Conservation (phyloP, 129 eudicot genomes). For the Solidago caesia region DNA sequence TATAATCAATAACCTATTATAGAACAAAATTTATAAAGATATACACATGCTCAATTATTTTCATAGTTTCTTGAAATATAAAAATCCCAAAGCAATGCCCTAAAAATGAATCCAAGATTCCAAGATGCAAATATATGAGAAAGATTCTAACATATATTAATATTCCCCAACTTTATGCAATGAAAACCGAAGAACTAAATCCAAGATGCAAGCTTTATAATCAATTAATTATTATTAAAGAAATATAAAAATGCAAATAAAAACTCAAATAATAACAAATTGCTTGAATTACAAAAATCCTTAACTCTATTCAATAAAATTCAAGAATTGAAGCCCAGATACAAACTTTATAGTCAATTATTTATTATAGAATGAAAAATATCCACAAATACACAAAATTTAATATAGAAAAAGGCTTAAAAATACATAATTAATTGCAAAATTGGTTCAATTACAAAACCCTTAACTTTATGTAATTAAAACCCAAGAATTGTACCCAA, state of each 20-base stretch:
- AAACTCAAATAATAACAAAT: not conserved
- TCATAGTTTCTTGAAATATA: no score
- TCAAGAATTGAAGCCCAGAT: not conserved
- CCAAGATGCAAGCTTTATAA: not conserved
- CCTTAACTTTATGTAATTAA: not conserved
- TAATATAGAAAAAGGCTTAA: no score
- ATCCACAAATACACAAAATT: no score
- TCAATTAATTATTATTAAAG: not conserved
- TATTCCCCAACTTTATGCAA: not conserved
- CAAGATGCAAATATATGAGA: no score
- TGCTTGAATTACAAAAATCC: not conserved
- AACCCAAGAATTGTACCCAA: not conserved
- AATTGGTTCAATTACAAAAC: constrained; percentile 21
- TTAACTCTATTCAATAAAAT: not conserved
- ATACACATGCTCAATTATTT: no score
- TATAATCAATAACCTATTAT: no score
- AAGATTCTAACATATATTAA: no score
- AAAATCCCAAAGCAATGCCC: no score
- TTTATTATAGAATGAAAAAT: not conserved
- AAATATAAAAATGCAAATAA: not conserved
- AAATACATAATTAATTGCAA: not conserved
- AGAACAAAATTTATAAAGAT: no score
- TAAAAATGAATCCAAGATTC: no score
- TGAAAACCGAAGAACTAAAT: not conserved
- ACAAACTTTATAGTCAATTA: not conserved